Conservation (phyloP, 352 stramenopile genomes). For the Globisporangium barbulae region DNA sequence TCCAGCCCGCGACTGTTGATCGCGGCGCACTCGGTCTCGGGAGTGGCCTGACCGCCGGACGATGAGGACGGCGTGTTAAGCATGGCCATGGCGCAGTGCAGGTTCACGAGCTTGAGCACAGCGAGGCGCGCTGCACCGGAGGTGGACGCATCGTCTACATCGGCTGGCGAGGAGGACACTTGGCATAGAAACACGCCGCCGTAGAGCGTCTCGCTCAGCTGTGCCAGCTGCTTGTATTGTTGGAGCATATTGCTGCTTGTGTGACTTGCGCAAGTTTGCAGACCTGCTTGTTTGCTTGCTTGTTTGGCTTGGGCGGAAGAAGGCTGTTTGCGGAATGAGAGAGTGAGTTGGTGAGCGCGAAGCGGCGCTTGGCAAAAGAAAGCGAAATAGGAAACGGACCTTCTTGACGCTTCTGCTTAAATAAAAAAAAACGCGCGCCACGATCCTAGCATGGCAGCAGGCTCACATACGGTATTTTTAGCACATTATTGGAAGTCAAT, state of each 20-base stretch:
- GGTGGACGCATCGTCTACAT: neutral
- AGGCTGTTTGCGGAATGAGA: neutral
- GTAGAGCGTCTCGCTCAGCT: slow-evolving; percentile 2
- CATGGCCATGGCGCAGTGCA: slow-evolving; percentile 5
- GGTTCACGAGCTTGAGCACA: slow-evolving; percentile 3
- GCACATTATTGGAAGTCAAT: too few relatives aligned
- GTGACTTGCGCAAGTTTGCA: neutral
- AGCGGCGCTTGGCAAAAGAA: neutral
- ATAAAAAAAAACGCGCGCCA: too few relatives aligned
- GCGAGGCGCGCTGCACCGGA: neutral
- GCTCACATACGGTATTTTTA: too few relatives aligned
- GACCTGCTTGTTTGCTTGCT: neutral
- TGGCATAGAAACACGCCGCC: slow-evolving; percentile 5
- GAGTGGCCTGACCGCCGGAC: neutral
- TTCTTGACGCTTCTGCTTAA: too few relatives aligned
- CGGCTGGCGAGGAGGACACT: neutral
- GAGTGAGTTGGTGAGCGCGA: too few relatives aligned
- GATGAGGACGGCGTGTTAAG: neutral
- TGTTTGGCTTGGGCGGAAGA: neutral
- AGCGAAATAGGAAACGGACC: neutral
- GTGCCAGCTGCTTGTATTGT: slow-evolving; percentile 5
- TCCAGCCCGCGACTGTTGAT: slow-evolving; percentile 11
- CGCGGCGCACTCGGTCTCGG: neutral
- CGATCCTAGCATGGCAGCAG: too few relatives aligned
- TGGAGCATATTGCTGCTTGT: slow-evolving; percentile 1